Base-by-base conservation (phyloP, 441 rosid species). In the Populus hybrid region DNA sequence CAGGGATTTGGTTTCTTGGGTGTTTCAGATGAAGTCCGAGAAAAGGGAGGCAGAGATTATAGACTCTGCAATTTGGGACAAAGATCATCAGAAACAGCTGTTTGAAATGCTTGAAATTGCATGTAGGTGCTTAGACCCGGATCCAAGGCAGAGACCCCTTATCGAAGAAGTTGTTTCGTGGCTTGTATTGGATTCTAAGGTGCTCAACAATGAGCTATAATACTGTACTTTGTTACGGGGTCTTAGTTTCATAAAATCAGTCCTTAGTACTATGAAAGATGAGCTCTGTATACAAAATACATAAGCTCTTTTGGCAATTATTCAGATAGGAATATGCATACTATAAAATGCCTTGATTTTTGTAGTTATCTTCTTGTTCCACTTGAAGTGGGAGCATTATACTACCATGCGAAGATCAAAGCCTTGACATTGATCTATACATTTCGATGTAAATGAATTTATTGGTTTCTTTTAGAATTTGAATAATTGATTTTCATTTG, bases 1-100 rank as follows among this genome's bases (percentile, higher is more conserved):
- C 40, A 82, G 95, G 86, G 91, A 94, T 73, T 83, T 94, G 82
- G 95, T 94, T 61, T 89, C 95, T 1, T 82, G 97, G 87, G 92
- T 92, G 85, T 90, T 90, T 75, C 93, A 92, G 83, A 90, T 87
- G 97, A 91, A 88, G 84, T 82, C 79, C 0, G 98, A 91, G 79
- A 88, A 87, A 74, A 81, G 89, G 77, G 92, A 87, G 35, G 82
- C 83, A 0, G 97, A 94, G 84, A 81, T 90, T 28, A 85, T 94
- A 1, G 97, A 93, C 73, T n/a, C 88, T 0, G 74, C 90, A 0
- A 84, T 94, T 56, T 85, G 90, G 83, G 86, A 84, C 72, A 89
- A 87, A 78, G 91, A 78, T 73, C 68, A 79, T 0, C 92, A 90
- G 84, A 90, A 77, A 80, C 85, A 87, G 73, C 86, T 89, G 64